Evolutionary conservation across 2,329 filamentous ascomycete genomes (phyloP), one percentile per base, ranked within the genome.

Genomic region (Epicoccum sorghinum): DNA sequence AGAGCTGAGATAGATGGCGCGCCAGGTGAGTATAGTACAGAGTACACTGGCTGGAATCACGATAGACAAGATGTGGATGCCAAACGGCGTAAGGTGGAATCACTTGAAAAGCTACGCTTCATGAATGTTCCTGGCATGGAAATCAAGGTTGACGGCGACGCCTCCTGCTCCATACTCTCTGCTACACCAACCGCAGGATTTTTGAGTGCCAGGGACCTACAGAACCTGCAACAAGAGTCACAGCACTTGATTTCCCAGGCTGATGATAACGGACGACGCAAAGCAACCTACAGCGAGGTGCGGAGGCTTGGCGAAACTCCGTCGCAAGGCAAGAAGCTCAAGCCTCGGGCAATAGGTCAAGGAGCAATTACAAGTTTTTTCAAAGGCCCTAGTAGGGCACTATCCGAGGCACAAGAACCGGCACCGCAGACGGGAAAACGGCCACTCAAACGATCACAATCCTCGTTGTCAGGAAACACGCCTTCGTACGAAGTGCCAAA

Each of bases 361-460:
- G 80, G 79, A 24, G 80, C 71, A 43, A 82, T 86, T 40, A 78
- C 79, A 4, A 79, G 69, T 52, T 85, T 84, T 69, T 85, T 85
- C 60, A 70, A 70, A 13, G 71, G 70, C 58, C 65, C 72, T 22
- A 52, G 45, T 1, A 58, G 61, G 27, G 61, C 56, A 5, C 24
- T 61, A 4, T 58, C 62, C 8, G 60, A 67, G 33, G 27, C 44
- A 18, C 47, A 57, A 39, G 35, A 32, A 9, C 37, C 43, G 14
- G 37, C 23, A 4, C 22, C 57, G n/a, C 44, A 36, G 25, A 30
- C 40, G 41, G 57, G 51, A 22, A 23, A 36, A 3, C 55, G 62
- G 7, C 47, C 56, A 7, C 47, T 67, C 9, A 58, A 63, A 14
- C 64, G 62, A 42, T 64, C 66, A n/a, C 60, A 64, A 7, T 66